Evolutionary conservation across 441 rosid genomes (phyloP), one percentile per base, ranked within the genome.

Genomic region (Corymbia citriodora): DNA sequence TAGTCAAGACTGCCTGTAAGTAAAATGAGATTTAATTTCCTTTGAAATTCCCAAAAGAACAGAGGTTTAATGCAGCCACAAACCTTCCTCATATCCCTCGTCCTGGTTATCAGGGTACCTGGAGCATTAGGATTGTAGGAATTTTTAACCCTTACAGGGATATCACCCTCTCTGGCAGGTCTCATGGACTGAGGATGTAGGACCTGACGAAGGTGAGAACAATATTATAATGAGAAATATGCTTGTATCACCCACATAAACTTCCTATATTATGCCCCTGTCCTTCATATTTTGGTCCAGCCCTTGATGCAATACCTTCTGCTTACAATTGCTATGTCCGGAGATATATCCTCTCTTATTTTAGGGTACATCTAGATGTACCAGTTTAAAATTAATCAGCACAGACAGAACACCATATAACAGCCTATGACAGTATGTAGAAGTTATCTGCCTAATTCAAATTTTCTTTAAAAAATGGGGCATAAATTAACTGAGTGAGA

Each of bases 111-210:
- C 88, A 98, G 97, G 94, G 99, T 98, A 92, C 99, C 99, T 59
- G 99, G 97, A 87, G 99, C 99, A 91, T 90, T 95, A 85, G 97
- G 98, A 91, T 98, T 98, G 92, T 98, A 98, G 54, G 99, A 98
- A 93, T 98, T 98, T 91, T 98, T 98, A 90, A 98, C 99, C 93
- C 98, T 94, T 17, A 98, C 99, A 82, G 99, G 99, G 94, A 97
- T 95, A 93, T 96, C 98, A 45, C 98, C 97, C 90, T 98, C 99
- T 93, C 97, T 95, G 90, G 99, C 99, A 91, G 99, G 99, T 93
- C 98, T 94, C 99, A 98, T 98, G 83, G 99, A 96, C 88, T 94
- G 97, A 54, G 99, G 99, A 94, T 98, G 99, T 92, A 98, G 92
- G 88, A 98, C 99, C 99, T 98, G 68, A 90, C 36, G 81, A 88